Base-by-base conservation (phyloP, 2,329 filamentous ascomycete species). In the Alternaria sp. region DNA sequence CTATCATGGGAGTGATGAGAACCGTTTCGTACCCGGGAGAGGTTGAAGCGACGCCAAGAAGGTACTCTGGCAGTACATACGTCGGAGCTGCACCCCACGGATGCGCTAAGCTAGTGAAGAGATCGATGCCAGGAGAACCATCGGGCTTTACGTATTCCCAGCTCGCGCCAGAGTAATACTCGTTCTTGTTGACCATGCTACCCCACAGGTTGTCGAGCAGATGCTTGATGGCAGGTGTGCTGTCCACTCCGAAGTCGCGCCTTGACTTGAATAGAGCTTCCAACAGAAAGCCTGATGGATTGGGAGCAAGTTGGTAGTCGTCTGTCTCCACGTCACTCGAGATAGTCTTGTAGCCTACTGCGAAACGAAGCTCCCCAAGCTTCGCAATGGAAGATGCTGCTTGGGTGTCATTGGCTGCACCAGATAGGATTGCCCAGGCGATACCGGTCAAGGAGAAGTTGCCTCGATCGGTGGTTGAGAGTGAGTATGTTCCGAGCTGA, bases 1-100 rank as follows among this genome's bases (percentile, higher is more conserved):
- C 58, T 11, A 61, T 15, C 15, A 40, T 54, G 1, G 58, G 52
- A 23, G 47, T 26, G 7, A 61, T 19, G 2, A 57, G 21, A 49
- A 68, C 61, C 5, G 17, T 65, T 17, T 47, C 12, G 52, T 70
- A 72, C 1, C 67, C 65, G 13, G 68, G 44, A 21, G 56, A 50
- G 5, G 28, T 62, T 2, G 67, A 45, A 13, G 44, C 25, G 3
- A 72, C 58, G n/a, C 70, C 68, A 1, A 65, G 50, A n/a, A 71
- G 43, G 43, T 72, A 70, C 40, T 70, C 68, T 2, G 63, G 58
- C 17, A 85, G 57, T 3, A 84, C 67, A 49, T 84, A 85, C 8
- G 82, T 84, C 2, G 82, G 79, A 6, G 81, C 82, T 1, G 78
- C 81, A 30, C 82, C 80, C 83, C 82, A 85, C 0, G 82, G 81